These are phyloP conservation scores for Arachis monticola DNA, from an alignment of 331 rosid species.

Conservation along the genomic window DNA sequence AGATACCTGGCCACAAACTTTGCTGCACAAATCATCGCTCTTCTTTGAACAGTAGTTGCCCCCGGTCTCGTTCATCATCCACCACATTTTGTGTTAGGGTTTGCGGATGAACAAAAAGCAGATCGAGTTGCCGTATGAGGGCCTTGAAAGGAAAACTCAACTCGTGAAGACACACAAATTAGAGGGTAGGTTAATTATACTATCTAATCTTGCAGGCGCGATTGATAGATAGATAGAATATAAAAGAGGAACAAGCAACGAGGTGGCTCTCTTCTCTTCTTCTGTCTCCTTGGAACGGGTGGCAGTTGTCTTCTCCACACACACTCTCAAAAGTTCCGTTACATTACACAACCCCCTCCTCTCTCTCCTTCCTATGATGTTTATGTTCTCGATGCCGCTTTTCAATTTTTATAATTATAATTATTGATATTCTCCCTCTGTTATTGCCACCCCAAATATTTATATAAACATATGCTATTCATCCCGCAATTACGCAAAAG, in stretches of 20 bases:
- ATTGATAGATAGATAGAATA: background rate
- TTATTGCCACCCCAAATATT: background rate
- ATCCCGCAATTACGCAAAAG: background rate
- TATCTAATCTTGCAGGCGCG: background rate
- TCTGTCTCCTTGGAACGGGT: constrained; percentile 18
- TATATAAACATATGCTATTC: background rate
- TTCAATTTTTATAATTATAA: constrained; percentile 1
- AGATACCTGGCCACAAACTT: constrained; percentile 95
- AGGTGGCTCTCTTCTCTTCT: constrained; percentile 15
- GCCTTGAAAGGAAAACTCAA: too few species aligned
- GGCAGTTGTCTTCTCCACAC: constrained; percentile 39
- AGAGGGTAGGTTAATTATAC: background rate
- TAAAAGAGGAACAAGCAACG: constrained; percentile 22
- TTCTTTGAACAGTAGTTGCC: constrained; percentile 86
- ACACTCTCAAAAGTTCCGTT: constrained; percentile 34
- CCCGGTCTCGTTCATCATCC: constrained; percentile 88
- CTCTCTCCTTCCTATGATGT: constrained; percentile 7
- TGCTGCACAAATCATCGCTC: constrained; percentile 87
- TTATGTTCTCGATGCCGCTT: constrained; percentile 37
- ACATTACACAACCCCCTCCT: constrained; percentile 28
- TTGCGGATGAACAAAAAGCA: background rate
- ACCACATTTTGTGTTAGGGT: constrained; percentile 59
- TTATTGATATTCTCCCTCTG: background rate
- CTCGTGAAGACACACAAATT: too few species aligned
- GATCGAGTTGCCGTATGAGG: constrained; percentile 11